Evolutionary conservation across 768 basidiomycete genomes (phyloP).

Genomic region (Tylopilus plumbeoviolaceoides): DNA sequence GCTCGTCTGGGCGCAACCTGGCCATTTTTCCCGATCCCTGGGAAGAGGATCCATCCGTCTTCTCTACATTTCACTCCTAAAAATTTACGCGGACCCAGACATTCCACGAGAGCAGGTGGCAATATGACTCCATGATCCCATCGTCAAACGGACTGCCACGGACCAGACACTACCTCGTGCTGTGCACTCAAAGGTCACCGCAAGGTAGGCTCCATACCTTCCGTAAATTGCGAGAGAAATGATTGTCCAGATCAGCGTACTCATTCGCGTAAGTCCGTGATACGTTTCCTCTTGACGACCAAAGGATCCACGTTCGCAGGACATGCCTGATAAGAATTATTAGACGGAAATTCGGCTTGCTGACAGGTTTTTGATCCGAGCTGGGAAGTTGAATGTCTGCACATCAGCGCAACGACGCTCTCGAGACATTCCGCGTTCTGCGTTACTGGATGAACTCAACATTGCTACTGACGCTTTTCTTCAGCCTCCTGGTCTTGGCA

Average conservation of each 20-base stretch:
- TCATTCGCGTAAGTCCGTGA: neutral
- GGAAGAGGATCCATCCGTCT: neutral
- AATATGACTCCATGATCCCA: neutral
- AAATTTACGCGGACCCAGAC: neutral
- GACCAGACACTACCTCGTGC: neutral
- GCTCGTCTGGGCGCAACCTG: neutral
- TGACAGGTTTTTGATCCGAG: neutral
- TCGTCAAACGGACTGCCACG: neutral
- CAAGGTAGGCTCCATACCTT: neutral
- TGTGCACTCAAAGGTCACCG: neutral
- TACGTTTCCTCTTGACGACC: neutral
- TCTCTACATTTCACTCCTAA: too few relatives aligned
- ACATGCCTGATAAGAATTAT: neutral
- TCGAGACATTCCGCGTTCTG: neutral
- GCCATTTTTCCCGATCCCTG: neutral
- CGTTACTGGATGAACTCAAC: neutral
- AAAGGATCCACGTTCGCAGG: neutral
- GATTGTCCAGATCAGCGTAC: neutral
- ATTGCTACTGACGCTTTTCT: neutral
- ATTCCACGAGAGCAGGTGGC: neutral
- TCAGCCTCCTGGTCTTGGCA: neutral
- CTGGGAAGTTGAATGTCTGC: neutral
- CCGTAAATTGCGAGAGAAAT: neutral
- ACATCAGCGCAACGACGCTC: neutral
- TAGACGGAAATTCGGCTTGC: neutral